phyloP scores from a whole-genome alignment of 2,329 filamentous ascomycete species.

The Talaromyces sp. region DNA sequence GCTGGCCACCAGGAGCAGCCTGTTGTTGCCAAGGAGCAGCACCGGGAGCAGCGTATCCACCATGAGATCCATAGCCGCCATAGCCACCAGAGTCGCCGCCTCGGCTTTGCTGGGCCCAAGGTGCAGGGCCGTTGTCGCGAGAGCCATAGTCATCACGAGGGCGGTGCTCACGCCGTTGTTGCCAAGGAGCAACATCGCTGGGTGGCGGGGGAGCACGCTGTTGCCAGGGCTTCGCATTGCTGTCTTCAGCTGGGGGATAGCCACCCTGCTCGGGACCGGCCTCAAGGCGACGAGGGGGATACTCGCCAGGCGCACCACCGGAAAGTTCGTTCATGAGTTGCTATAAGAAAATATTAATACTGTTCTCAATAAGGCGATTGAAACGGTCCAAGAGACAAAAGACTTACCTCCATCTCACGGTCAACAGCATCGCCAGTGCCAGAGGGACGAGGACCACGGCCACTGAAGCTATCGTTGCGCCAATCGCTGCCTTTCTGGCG shows the following conservation, averaged over 20 bases:
- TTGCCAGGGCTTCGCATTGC: slow-evolving; percentile 84
- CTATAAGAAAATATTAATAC: slow-evolving; percentile 55
- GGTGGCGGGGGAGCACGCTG: slow-evolving; percentile 70
- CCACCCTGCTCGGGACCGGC: slow-evolving; percentile 67
- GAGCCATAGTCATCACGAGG: slow-evolving; percentile 50
- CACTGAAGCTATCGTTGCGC: slow-evolving; percentile 71
- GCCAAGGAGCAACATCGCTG: slow-evolving; percentile 82
- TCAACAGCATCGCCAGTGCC: slow-evolving; percentile 83
- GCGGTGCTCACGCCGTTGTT: slow-evolving; percentile 59
- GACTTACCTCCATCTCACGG: slow-evolving; percentile 86
- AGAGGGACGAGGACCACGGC: slow-evolving; percentile 62
- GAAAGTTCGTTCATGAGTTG: slow-evolving; percentile 98
- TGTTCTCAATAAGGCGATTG: background rate
- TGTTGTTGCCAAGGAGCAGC: slow-evolving; percentile 66
- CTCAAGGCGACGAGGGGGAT: slow-evolving; percentile 79
- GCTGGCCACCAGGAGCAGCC: slow-evolving; percentile 47
- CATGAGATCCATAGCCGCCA: slow-evolving; percentile 36
- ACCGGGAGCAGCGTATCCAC: slow-evolving; percentile 29
- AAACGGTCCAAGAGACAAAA: background rate
- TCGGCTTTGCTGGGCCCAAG: slow-evolving; percentile 44
- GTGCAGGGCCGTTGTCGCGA: slow-evolving; percentile 34
- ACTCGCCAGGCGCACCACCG: slow-evolving; percentile 65
- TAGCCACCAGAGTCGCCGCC: slow-evolving; percentile 47
- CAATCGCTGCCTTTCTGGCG: slow-evolving; percentile 86
- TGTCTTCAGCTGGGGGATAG: slow-evolving; percentile 37